A percentile compares a stretch with the other conserved stretches of the same genome.
Evolutionary conservation across 257 asterid genomes (phyloP).

Genomic region (Anisodus tanguticus): DNA sequence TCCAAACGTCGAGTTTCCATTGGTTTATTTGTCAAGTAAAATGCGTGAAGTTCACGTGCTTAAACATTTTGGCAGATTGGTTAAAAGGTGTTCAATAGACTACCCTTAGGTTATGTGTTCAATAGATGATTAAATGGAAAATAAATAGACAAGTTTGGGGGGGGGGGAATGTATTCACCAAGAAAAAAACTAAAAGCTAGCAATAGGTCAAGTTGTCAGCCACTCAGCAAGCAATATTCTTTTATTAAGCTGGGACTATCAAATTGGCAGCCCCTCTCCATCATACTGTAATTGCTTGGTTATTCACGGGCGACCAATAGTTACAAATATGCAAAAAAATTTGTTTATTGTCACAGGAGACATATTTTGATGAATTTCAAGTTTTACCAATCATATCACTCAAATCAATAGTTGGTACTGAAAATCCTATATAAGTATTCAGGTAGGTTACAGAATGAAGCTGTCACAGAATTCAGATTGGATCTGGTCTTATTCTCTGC

Average conservation of each 20-base stretch:
- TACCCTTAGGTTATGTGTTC: too few relatives aligned
- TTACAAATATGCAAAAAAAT: not conserved
- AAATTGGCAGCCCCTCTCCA: constrained; percentile 18
- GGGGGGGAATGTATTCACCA: too few relatives aligned
- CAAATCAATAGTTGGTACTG: constrained; percentile 6
- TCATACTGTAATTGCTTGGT: not conserved
- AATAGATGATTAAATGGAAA: too few relatives aligned
- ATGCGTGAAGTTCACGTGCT: too few relatives aligned
- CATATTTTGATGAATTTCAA: not conserved
- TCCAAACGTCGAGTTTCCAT: too few relatives aligned
- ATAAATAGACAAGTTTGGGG: too few relatives aligned
- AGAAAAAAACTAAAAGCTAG: not conserved
- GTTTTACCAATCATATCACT: not conserved
- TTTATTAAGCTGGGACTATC: not conserved
- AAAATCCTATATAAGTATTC: not conserved
- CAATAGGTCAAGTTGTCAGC: not conserved
- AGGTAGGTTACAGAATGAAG: not conserved
- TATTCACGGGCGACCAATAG: not conserved
- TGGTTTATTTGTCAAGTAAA: too few relatives aligned
- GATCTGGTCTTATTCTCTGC: not conserved
- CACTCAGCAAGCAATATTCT: constrained; percentile 15
- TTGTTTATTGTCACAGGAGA: not conserved
- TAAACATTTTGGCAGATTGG: too few relatives aligned
- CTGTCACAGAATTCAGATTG: constrained; percentile 18
- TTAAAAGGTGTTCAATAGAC: too few relatives aligned